Percentiles rank a stretch among this genome's conserved stretches.
Conservation (phyloP, 352 stramenopile species). For the Pythium apleroticum region DNA sequence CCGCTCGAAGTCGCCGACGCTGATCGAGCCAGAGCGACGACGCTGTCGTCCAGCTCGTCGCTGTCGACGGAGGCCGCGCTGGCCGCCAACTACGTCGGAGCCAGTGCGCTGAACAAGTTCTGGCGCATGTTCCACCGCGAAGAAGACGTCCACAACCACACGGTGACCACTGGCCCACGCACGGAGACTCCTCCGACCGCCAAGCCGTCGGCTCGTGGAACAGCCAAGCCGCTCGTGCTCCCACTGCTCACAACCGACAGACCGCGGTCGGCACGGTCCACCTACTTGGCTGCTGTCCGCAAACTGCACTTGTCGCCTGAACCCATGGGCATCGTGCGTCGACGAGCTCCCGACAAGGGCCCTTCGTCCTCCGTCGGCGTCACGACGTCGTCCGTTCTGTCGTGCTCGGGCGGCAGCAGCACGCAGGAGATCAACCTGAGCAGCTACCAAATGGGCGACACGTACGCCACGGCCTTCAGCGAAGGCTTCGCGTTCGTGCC, state of each 20-base stretch:
- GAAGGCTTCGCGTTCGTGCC: conserved; percentile 63
- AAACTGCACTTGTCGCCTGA: conserved; percentile 61
- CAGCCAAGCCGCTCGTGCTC: conserved; percentile 16
- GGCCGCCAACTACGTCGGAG: conserved; percentile 61
- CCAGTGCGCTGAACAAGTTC: conserved; percentile 56
- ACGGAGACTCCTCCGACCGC: conserved; percentile 1
- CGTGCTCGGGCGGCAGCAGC: conserved; percentile 39
- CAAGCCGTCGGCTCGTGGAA: not conserved
- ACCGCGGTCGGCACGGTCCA: conserved; percentile 54
- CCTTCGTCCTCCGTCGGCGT: conserved; percentile 28
- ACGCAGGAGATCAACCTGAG: conserved; percentile 68
- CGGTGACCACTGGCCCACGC: conserved; percentile 13
- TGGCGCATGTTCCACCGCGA: conserved; percentile 76
- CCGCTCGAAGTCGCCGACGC: conserved; percentile 45
- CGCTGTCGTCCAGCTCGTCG: conserved; percentile 4
- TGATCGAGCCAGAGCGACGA: conserved; percentile 23
- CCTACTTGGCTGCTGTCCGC: conserved; percentile 59
- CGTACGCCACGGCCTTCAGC: conserved; percentile 56
- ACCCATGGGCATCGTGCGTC: conserved; percentile 64
- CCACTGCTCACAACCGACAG: conserved; percentile 25
- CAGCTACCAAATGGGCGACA: conserved; percentile 68
- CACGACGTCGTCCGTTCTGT: conserved; percentile 34
- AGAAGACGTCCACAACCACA: conserved; percentile 58
- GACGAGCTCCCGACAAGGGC: conserved; percentile 48
- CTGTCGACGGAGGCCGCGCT: conserved; percentile 21